These are phyloP conservation scores for Ascochyta pisi DNA, from an alignment of 2,329 filamentous ascomycete genomes.

Conservation along the genomic window DNA sequence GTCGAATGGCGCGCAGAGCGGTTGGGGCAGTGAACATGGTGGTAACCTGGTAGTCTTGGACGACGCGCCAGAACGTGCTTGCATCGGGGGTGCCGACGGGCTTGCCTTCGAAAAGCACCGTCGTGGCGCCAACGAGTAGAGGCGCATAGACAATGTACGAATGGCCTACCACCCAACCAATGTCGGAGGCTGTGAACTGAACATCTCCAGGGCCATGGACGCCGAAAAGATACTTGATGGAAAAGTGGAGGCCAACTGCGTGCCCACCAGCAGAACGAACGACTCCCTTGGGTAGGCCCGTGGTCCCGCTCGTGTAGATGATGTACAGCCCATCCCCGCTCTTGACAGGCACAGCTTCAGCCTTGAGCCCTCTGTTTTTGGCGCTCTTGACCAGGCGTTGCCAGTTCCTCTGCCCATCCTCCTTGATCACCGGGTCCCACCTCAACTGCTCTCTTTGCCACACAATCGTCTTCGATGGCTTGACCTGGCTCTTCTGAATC, in stretches of 20 bases:
- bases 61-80: slow-evolving; percentile 84
- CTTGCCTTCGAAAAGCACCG: slow-evolving; percentile 92
- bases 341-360: slow-evolving; percentile 77
- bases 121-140: slow-evolving; percentile 82
- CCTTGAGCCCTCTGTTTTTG: slow-evolving; percentile 69
- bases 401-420: slow-evolving; percentile 79
- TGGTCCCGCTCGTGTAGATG: slow-evolving; percentile 87
- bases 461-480: slow-evolving; percentile 75
- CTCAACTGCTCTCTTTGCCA: slow-evolving; percentile 82
- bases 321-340: slow-evolving; percentile 85
- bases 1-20: slow-evolving; percentile 83
- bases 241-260: slow-evolving; percentile 82
- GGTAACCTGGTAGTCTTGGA: slow-evolving; percentile 86
- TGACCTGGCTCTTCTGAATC: slow-evolving; percentile 69
- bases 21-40: slow-evolving; percentile 82
- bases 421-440: slow-evolving; percentile 74
- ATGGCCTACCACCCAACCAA: slow-evolving; percentile 85
- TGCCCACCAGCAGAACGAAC: slow-evolving; percentile 84
- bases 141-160: slow-evolving; percentile 87
- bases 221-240: slow-evolving; percentile 82
- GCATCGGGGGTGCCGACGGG: slow-evolving; percentile 88
- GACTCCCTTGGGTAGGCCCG: slow-evolving; percentile 82
- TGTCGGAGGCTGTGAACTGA: slow-evolving; percentile 80
- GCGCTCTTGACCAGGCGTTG: slow-evolving; percentile 76
- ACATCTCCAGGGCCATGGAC: slow-evolving; percentile 86